Evolutionary conservation across 306 rosid species (phyloP).

Genomic region (Astragalus glycyphyllos): DNA sequence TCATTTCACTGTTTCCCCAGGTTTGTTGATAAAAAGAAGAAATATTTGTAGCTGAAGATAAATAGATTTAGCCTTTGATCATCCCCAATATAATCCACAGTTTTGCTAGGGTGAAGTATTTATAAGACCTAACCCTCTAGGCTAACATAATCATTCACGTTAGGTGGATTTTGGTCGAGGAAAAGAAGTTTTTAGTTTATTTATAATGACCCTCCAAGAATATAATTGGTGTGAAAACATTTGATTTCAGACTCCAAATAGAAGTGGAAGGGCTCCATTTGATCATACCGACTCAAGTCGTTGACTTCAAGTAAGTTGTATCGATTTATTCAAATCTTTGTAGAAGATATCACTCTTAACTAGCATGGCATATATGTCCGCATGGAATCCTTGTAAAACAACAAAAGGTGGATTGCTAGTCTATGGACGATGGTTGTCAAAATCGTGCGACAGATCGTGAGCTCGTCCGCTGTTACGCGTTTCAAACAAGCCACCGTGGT

Average conservation of each 20-base stretch:
- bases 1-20: constrained; percentile 91
- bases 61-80: constrained; percentile 25
- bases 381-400: constrained; percentile 33
- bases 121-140: constrained; percentile 5
- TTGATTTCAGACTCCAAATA: constrained; percentile 70
- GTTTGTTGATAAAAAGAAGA: constrained; percentile 52
- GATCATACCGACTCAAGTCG: constrained; percentile 86
- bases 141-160: constrained; percentile 1
- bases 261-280: constrained; percentile 83
- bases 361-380: constrained; percentile 3
- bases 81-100: constrained; percentile 16
- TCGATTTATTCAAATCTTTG: constrained; percentile 29
- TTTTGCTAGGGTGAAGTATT: background rate
- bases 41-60: constrained; percentile 26
- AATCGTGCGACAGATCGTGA: too few species aligned
- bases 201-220: constrained; percentile 8
- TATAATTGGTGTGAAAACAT: constrained; percentile 32
- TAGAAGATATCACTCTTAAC: constrained; percentile 23
- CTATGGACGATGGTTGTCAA: too few species aligned
- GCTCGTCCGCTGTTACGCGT: too few species aligned
- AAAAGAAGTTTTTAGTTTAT: constrained; percentile 29
- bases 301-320: constrained; percentile 94
- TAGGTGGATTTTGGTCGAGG: constrained; percentile 24
- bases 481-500: too few species aligned
- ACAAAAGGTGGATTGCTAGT: constrained; percentile 16